These are phyloP conservation scores for Plasmopara halstedii DNA, from an alignment of 352 stramenopile genomes.

Conservation along the genomic window DNA sequence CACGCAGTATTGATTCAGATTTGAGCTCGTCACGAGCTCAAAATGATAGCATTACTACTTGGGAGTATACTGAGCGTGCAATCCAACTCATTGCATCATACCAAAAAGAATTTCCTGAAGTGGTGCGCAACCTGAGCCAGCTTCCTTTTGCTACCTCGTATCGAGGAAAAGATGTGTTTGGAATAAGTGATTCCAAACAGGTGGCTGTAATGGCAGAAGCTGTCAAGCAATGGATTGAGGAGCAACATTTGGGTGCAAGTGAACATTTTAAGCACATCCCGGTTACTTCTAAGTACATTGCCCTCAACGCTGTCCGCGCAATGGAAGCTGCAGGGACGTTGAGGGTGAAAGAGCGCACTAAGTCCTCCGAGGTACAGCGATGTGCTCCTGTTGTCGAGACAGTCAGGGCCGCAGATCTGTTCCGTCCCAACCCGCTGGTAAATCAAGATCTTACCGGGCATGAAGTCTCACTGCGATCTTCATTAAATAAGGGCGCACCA, in stretches of 20 bases:
- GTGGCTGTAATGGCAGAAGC: slow-evolving; percentile 65
- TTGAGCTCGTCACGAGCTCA: background rate
- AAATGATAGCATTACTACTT: slow-evolving; percentile 48
- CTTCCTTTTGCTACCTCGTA: slow-evolving; percentile 88
- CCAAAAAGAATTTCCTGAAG: slow-evolving; percentile 87
- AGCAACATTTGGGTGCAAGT: slow-evolving; percentile 79
- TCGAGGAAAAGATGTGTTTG: slow-evolving; percentile 85
- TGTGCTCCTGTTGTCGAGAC: slow-evolving; percentile 33
- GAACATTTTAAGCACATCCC: slow-evolving; percentile 89
- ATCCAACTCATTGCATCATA: slow-evolving; percentile 92
- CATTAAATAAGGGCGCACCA: slow-evolving; percentile 64
- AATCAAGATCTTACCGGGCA: slow-evolving; percentile 77
- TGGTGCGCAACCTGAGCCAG: slow-evolving; percentile 87
- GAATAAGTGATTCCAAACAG: slow-evolving; percentile 39
- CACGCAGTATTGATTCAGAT: slow-evolving; percentile 17
- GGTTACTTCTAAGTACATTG: slow-evolving; percentile 90
- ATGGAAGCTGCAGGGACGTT: slow-evolving; percentile 82
- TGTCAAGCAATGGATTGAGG: slow-evolving; percentile 91
- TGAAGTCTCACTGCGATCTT: slow-evolving; percentile 48
- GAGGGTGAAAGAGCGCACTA: slow-evolving; percentile 54
- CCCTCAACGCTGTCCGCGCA: slow-evolving; percentile 87
- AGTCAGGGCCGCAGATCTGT: slow-evolving; percentile 47
- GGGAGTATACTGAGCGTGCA: slow-evolving; percentile 96
- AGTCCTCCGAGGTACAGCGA: slow-evolving; percentile 28
- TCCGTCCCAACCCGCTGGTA: slow-evolving; percentile 64